These are phyloP conservation scores for Pichiaceae sp. DNA, from an alignment of 1,139 yeast genomes.

Conservation along the genomic window DNA sequence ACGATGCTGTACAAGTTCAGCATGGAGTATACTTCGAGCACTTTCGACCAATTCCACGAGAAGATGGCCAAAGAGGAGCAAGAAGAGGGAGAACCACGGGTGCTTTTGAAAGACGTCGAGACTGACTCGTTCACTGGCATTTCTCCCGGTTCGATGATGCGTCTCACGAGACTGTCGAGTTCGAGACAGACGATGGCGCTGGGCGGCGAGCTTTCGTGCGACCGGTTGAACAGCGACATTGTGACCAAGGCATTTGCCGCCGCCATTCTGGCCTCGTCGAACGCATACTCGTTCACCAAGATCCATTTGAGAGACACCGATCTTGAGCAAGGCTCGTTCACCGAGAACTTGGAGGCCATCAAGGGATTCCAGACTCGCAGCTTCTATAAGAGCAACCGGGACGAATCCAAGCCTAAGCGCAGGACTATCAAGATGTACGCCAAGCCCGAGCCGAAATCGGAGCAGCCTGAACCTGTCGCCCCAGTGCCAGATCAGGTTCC, in stretches of 20 bases:
- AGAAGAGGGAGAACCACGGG: conserved; percentile 19
- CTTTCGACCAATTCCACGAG: conserved; percentile 30
- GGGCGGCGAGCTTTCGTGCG: conserved; percentile 27
- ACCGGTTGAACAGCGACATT: conserved; percentile 22
- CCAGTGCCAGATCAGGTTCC: not conserved
- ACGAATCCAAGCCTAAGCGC: conserved; percentile 35
- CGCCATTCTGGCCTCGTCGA: conserved; percentile 16
- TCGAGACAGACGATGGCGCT: conserved; percentile 74
- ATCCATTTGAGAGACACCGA: conserved; percentile 20
- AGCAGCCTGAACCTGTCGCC: not conserved
- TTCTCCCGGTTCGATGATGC: conserved; percentile 57
- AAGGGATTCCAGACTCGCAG: conserved; percentile 39
- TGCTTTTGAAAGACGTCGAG: conserved; percentile 41
- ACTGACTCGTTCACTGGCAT: conserved; percentile 51
- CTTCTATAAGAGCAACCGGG: conserved; percentile 26
- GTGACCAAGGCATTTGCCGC: conserved; percentile 25
- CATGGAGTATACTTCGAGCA: conserved; percentile 55
- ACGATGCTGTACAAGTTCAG: conserved; percentile 71
- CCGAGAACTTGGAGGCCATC: conserved; percentile 35
- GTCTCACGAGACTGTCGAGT: conserved; percentile 61
- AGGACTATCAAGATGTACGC: conserved; percentile 33
- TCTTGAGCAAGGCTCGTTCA: conserved; percentile 23
- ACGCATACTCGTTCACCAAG: conserved; percentile 15
- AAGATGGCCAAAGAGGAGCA: conserved; percentile 24
- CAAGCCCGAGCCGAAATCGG: not conserved